Conservation (phyloP, 1,284 basidiomycete genomes). For the Cutaneotrichosporon cyanovorans region DNA sequence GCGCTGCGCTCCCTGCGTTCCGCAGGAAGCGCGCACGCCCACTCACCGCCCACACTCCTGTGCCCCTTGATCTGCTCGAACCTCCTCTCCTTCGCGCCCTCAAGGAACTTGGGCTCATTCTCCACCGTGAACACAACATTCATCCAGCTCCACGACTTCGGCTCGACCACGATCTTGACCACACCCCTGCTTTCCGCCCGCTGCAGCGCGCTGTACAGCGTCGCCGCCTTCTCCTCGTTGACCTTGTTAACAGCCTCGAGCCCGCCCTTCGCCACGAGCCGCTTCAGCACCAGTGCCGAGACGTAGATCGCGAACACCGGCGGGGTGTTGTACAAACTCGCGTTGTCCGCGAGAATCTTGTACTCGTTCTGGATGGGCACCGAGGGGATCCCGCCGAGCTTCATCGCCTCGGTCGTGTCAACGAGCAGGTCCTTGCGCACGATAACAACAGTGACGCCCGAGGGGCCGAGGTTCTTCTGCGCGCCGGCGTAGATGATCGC, state of each 20-base stretch:
- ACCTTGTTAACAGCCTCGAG: conserved; percentile 59
- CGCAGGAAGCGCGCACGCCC: too few species aligned
- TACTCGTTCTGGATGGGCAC: conserved; percentile 63
- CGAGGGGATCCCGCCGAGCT: conserved; percentile 59
- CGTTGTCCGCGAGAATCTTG: conserved; percentile 71
- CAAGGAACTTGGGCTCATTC: conserved; percentile 64
- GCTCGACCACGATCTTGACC: conserved; percentile 60
- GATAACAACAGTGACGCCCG: conserved; percentile 87
- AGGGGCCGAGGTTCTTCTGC: conserved; percentile 98
- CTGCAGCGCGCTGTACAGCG: conserved; percentile 64
- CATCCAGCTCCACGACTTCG: conserved; percentile 77
- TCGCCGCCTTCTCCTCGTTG: conserved; percentile 65
- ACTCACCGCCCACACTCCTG: conserved; percentile 57
- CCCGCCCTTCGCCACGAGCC: conserved; percentile 63
- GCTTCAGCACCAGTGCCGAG: conserved; percentile 72
- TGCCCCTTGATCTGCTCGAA: conserved; percentile 87
- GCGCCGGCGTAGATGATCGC: conserved; percentile 94
- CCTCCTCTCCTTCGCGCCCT: conserved; percentile 65
- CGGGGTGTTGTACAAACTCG: conserved; percentile 91
- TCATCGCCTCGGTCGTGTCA: conserved; percentile 70
- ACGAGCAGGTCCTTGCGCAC: conserved; percentile 87
- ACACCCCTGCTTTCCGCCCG: conserved; percentile 63
- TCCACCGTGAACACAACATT: conserved; percentile 76
- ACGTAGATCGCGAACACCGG: conserved; percentile 90
- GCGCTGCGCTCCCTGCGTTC: too few species aligned